Percentiles rank a stretch among this genome's conserved stretches.
Evolutionary conservation across 345 rosid species (phyloP).

Genomic region (thale cress (Arabidopsis thaliana)): DNA sequence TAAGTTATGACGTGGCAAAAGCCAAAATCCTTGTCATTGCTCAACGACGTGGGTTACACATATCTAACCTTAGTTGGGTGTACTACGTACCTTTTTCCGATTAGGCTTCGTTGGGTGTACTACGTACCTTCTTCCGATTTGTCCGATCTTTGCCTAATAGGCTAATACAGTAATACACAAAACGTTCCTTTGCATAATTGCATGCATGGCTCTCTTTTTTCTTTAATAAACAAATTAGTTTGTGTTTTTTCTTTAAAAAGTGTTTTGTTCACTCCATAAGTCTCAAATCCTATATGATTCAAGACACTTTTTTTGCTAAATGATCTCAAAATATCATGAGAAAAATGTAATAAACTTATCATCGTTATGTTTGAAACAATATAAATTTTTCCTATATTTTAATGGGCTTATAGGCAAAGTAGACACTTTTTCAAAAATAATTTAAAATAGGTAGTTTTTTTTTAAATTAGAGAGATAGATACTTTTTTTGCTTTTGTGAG

Average conservation of each 20-base stretch:
- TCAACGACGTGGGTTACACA: background rate
- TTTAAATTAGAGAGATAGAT: too few relatives aligned
- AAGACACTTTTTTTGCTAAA: background rate
- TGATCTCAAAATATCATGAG: background rate
- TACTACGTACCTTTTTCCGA: background rate
- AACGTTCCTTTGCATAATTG: background rate
- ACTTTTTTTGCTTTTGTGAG: too few relatives aligned
- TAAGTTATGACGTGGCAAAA: background rate
- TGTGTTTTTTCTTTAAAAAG: background rate
- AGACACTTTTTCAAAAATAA: too few relatives aligned
- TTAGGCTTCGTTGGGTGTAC: background rate
- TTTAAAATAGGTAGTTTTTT: too few relatives aligned
- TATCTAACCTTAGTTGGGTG: background rate
- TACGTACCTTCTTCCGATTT: background rate
- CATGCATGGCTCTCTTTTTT: conserved; percentile 16
- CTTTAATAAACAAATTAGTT: background rate
- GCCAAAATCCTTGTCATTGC: too few relatives aligned
- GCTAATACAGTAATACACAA: background rate
- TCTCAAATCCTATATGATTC: background rate
- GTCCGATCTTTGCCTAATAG: conserved; percentile 8
- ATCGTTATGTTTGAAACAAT: too few relatives aligned
- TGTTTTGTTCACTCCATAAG: background rate
- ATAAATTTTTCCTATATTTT: too few relatives aligned
- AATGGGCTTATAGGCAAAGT: too few relatives aligned
- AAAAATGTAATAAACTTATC: background rate